Conservation (phyloP, 148 eudicot species). For the Vaccinium corymbosum region DNA sequence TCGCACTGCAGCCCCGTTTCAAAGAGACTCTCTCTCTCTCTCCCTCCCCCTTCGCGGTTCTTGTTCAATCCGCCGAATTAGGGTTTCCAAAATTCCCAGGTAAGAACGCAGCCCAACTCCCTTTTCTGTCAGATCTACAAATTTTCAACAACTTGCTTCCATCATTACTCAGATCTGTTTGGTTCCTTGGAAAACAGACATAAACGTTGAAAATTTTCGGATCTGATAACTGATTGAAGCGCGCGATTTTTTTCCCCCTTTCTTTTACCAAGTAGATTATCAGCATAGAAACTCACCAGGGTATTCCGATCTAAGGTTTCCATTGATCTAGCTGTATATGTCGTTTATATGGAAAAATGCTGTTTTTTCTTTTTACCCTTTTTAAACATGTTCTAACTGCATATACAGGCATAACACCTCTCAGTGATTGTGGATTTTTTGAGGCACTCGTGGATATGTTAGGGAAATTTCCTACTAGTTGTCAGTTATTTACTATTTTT, state of each 20-base stretch:
- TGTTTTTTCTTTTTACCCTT: not conserved
- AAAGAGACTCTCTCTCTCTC: not conserved
- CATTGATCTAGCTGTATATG: not conserved
- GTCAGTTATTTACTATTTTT: not conserved
- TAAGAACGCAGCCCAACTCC: not conserved
- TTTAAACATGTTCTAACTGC: not conserved
- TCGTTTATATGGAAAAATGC: not conserved
- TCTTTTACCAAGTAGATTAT: not conserved
- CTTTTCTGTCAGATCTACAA: not conserved
- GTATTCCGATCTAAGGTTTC: not conserved
- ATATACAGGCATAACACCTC: not conserved
- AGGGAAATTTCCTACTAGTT: not conserved
- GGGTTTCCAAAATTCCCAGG: slow-evolving; percentile 3
- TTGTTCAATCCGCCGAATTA: not conserved
- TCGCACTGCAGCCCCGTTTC: not conserved
- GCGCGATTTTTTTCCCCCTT: too few species aligned
- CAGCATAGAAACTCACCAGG: not conserved
- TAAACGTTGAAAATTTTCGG: not conserved
- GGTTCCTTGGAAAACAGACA: not conserved
- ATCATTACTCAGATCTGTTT: not conserved
- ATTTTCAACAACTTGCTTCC: not conserved
- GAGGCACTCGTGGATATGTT: not conserved
- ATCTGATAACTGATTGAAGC: not conserved
- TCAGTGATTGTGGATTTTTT: not conserved
- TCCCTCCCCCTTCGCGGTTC: not conserved